These are phyloP conservation scores for Vanderwaltozyma tropicalis DNA, from an alignment of 805 yeast genomes.

Conservation along the genomic window DNA sequence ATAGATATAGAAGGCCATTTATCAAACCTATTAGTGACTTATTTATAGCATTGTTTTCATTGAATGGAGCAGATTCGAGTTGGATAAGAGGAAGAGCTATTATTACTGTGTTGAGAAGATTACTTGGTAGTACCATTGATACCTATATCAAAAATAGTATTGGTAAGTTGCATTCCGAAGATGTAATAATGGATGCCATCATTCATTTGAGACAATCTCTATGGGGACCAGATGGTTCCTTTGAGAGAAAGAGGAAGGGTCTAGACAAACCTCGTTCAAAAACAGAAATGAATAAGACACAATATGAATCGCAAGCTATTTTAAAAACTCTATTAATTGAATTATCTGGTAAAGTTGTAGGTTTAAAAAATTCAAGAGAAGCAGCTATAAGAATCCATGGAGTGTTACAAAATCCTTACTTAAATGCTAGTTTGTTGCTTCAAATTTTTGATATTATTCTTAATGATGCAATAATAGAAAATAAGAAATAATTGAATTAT, in stretches of 20 bases:
- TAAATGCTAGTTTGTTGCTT: constrained; percentile 55
- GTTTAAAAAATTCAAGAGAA: constrained; percentile 47
- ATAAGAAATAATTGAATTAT: not conserved
- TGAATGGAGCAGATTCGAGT: constrained; percentile 45
- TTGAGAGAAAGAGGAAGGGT: constrained; percentile 24
- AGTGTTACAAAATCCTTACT: constrained; percentile 61
- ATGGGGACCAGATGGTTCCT: constrained; percentile 48
- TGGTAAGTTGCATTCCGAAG: constrained; percentile 22
- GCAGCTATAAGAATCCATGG: constrained; percentile 55
- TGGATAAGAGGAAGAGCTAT: constrained; percentile 85
- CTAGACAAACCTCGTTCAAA: too few species aligned
- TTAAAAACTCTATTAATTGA: constrained; percentile 52
- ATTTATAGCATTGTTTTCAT: constrained; percentile 56
- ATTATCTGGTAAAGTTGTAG: constrained; percentile 63
- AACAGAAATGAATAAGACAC: constrained; percentile 42
- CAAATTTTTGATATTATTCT: constrained; percentile 49
- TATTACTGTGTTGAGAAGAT: constrained; percentile 69
- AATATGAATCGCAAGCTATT: constrained; percentile 48
- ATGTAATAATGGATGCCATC: constrained; percentile 36
- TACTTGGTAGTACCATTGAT: constrained; percentile 82
- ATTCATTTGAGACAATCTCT: constrained; percentile 22
- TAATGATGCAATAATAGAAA: constrained; percentile 23
- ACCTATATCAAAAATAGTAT: constrained; percentile 41
- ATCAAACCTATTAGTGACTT: constrained; percentile 77
- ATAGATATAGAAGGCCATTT: constrained; percentile 34